Conservation (phyloP, 208 protist genomes). For the Leptomonas seymouri region DNA sequence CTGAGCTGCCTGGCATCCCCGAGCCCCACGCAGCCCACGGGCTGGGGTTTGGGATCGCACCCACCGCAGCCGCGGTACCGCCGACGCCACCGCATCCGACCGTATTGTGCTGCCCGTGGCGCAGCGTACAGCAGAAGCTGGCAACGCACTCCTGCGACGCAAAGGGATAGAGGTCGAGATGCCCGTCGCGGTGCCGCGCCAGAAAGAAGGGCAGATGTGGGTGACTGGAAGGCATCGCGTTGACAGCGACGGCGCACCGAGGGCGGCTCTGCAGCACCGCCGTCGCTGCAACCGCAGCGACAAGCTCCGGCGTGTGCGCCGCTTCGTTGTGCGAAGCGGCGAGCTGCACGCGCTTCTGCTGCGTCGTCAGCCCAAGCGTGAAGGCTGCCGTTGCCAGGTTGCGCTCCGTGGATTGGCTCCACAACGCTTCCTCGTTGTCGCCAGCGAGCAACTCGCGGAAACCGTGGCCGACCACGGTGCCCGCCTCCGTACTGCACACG, state of each 20-base stretch:
- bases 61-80: background rate
- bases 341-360: slow-evolving; percentile 27
- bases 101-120: slow-evolving; percentile 2
- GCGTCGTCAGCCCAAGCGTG: slow-evolving; percentile 39
- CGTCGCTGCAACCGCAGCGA: slow-evolving; percentile 23
- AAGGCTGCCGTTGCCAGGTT: slow-evolving; percentile 69
- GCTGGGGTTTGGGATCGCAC: background rate
- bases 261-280: slow-evolving; percentile 41
- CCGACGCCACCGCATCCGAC: background rate
- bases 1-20: background rate
- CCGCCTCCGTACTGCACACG: slow-evolving; percentile 73
- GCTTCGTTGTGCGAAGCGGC: slow-evolving; percentile 13
- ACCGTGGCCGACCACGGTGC: slow-evolving; percentile 62
- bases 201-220: slow-evolving; percentile 87
- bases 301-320: slow-evolving; percentile 14
- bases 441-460: slow-evolving; percentile 80
- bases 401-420: slow-evolving; percentile 50
- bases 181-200: slow-evolving; percentile 52
- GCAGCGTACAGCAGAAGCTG: slow-evolving; percentile 52
- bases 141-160: slow-evolving; percentile 69
- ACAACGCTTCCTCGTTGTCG: slow-evolving; percentile 71
- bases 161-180: slow-evolving; percentile 84
- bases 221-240: slow-evolving; percentile 55
- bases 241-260: slow-evolving; percentile 27
- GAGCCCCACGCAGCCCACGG: slow-evolving; percentile 16